Evolutionary conservation across 805 yeast species (phyloP).

Genomic region (Candida mattraensis): DNA sequence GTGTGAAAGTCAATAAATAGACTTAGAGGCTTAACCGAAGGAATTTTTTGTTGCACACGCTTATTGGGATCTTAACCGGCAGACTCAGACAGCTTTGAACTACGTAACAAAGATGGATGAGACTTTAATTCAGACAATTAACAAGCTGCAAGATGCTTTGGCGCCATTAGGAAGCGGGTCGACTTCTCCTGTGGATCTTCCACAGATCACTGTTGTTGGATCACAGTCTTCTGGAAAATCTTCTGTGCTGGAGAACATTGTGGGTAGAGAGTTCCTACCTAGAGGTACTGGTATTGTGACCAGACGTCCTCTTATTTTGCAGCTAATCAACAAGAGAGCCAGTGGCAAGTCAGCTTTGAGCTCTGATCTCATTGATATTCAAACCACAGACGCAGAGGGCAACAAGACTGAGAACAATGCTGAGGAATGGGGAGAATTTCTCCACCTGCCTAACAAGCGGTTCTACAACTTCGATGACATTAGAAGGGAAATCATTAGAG

Average conservation of each 20-base stretch:
- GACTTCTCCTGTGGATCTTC: constrained; percentile 84
- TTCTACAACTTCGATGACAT: constrained; percentile 87
- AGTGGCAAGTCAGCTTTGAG: constrained; percentile 16
- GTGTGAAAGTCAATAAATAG: too few relatives aligned
- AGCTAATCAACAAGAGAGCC: constrained; percentile 70
- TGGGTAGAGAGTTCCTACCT: constrained; percentile 88
- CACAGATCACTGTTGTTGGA: constrained; percentile 94
- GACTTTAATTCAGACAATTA: constrained; percentile 76
- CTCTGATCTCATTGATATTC: constrained; percentile 46
- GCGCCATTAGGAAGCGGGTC: constrained; percentile 94
- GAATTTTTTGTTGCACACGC: too few relatives aligned
- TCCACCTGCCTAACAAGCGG: constrained; percentile 86
- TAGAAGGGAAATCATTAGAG: constrained; percentile 85
- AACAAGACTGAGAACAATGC: constrained; percentile 65
- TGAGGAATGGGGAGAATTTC: constrained; percentile 97
- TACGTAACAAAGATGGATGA: constrained; percentile 73
- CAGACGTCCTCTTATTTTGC: constrained; percentile 47
- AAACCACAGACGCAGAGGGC: constrained; percentile 44
- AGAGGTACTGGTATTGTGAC: constrained; percentile 94
- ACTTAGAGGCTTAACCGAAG: too few relatives aligned
- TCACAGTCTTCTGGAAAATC: constrained; percentile 90
- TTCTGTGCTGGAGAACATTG: constrained; percentile 86
- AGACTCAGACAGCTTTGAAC: too few relatives aligned
- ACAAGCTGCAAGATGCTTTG: constrained; percentile 92
- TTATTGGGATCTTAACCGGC: too few relatives aligned